Evolutionary conservation across 2,329 filamentous ascomycete genomes (phyloP).

Genomic region (Acarospora socialis): DNA sequence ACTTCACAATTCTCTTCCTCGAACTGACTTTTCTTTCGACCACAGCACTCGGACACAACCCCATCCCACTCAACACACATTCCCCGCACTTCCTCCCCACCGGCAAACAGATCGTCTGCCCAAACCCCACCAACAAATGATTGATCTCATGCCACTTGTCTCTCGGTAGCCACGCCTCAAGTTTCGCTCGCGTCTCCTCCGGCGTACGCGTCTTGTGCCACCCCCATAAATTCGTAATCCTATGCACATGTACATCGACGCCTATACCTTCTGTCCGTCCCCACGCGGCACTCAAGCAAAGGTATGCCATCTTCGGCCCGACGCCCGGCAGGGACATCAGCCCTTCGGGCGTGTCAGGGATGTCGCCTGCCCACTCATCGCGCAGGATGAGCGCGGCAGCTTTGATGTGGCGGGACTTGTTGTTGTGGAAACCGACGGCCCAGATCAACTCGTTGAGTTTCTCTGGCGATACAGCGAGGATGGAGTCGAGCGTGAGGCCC

Average conservation of each 20-base stretch:
- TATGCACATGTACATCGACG: conserved; percentile 88
- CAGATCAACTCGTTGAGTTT: conserved; percentile 60
- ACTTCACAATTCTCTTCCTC: conserved; percentile 14
- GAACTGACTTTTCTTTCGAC: too few species aligned
- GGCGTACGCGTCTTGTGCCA: conserved; percentile 74
- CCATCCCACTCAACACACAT: conserved; percentile 62
- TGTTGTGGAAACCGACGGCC: conserved; percentile 86
- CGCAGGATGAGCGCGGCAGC: conserved; percentile 57
- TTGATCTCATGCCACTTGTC: conserved; percentile 92
- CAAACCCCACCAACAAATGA: conserved; percentile 71
- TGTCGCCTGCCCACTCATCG: conserved; percentile 58
- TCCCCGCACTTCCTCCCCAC: conserved; percentile 70
- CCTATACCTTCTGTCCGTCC: conserved; percentile 63
- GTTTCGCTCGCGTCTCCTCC: conserved; percentile 61
- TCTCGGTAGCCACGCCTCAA: conserved; percentile 70
- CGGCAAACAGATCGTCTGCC: conserved; percentile 73
- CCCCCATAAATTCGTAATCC: conserved; percentile 86
- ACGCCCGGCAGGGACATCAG: conserved; percentile 71
- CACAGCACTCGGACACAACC: conserved; percentile 51
- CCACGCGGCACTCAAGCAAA: conserved; percentile 69
- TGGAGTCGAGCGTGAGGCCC: conserved; percentile 56
- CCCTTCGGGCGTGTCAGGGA: conserved; percentile 63
- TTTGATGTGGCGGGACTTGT: conserved; percentile 78
- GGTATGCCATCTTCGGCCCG: conserved; percentile 87
- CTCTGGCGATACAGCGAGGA: conserved; percentile 55